Base-by-base conservation (phyloP, 768 basidiomycete genomes). In the Hysterangium stoloniferum region DNA sequence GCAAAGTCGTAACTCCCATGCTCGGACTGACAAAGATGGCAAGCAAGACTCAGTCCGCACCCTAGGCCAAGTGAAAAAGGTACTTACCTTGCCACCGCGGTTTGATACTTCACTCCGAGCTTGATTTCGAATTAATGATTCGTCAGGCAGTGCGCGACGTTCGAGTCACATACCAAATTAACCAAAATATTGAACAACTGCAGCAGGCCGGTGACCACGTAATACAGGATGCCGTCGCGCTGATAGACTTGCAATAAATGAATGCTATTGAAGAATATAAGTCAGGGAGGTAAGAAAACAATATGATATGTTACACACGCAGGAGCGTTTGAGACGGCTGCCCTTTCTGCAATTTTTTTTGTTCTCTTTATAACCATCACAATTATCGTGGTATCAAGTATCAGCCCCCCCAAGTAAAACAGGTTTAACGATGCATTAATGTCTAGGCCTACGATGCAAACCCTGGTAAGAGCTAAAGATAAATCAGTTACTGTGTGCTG, bases 141-240 rank as follows among this genome's bases (percentile, higher is more conserved):
- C 19, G 3, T 1, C 22, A 6, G 19, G 25, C 11, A n/a, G 24
- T 8, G 24, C 7, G 27, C 5, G 28, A 45, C 7, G 29, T 36
- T 35, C 19, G 22, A 22, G 34, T 35, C 27, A 11, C 8, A 48
- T 25, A 48, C 47, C 13, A 48, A n/a, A 22, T 9, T 37, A 27
- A 38, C 12, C 20, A 48, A 22, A 48, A 48, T 25, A 38, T 48
- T 48, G 47, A 38, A 20, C 28, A 48, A 22, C 20, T 48, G 47
- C 19, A 29, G 24, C 47, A 22, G 15, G 33, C 35, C 35, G 20
- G 38, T 36, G 3, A 25, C 47, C 2, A 48, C 17, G 28, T 48
- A 48, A 38, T 48, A 48, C 13, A 48, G 9, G 24, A n/a, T 24
- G 20, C 47, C 34, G 34, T 48, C 47, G 9, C 32, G 32, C 9